These are phyloP conservation scores for Colletotrichum limetticola DNA, from an alignment of 2,329 filamentous ascomycete species.

Conservation along the genomic window DNA sequence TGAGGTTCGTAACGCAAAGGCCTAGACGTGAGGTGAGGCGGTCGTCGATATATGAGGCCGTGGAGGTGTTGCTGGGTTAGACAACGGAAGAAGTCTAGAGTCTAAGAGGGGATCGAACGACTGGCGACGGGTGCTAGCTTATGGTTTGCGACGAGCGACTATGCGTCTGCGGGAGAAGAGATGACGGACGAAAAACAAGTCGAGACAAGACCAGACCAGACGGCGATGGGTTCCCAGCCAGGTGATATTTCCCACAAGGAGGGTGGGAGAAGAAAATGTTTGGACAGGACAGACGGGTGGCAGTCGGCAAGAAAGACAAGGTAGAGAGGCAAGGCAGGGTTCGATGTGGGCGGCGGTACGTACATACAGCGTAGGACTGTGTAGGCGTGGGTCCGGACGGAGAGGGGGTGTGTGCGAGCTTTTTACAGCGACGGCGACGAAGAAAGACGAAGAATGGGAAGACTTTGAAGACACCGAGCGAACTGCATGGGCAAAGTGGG, in stretches of 20 bases:
- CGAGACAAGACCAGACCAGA: conserved; percentile 1
- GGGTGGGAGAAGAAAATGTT: conserved; percentile 32
- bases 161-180: background rate
- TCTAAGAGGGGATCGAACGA: background rate
- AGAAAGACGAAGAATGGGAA: background rate
- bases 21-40: conserved; percentile 3
- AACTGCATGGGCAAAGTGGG: conserved; percentile 6
- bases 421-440: background rate
- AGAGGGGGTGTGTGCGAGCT: background rate
- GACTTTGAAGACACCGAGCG: conserved; percentile 21
- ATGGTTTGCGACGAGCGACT: background rate
- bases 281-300: conserved; percentile 11
- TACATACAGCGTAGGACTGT: too few relatives aligned
- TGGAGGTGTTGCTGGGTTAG: conserved; percentile 12
- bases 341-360: background rate
- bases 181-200: background rate
- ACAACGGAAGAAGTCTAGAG: conserved; percentile 3
- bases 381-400: background rate
- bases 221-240: conserved; percentile 20
- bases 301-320: background rate
- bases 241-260: conserved; percentile 13
- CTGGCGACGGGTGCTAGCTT: conserved; percentile 3
- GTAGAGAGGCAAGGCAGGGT: background rate
- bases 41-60: conserved; percentile 31
- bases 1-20: conserved; percentile 8